Evolutionary conservation across 208 protist genomes (phyloP), one percentile per base, ranked within the genome.

Genomic region (Trichomonas vaginalis): DNA sequence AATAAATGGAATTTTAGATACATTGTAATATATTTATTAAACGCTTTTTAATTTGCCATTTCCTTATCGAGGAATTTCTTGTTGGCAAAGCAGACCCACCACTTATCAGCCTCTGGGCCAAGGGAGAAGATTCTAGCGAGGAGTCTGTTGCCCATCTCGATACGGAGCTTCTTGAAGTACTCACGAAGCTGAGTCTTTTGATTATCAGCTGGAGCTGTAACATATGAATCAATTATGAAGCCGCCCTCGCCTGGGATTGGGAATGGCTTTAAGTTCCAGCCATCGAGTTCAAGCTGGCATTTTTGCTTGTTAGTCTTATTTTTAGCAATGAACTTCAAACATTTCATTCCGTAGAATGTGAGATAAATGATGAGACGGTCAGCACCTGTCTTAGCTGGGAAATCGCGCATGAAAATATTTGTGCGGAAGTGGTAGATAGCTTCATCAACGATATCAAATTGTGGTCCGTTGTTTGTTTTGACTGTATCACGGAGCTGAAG

Each of bases 331-430:
- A 90, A 90, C 23, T 90, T 90, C 0, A 90, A 17, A 40, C 82
- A 90, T 48, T 90, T 90, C 82, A 90, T 90, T 23, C n/a, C 82
- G 42, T 48, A 90, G 42, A 90, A 90, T 10, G 82, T 90, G 6
- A 90, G 17, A 17, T 90, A 90, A 9, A 90, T 90, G n/a, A 90
- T 8, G 42, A 90, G 82, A 48, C 82, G 82, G 23, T 90, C 82
- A 35, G 82, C 37, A 48, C 42, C 82, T 48, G 37, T 39, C 82
- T 90, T 90, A 37, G 42, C 42, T 40, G 35, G 35, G 82, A 90
- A 90, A n/a, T 90, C 82, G 27, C 82, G 37, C 82, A 90, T 90
- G 82, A 90, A 90, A 48, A 90, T 90, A 40, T 90, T 90, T 48
- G 82, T 90, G 42, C 82, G 82, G 82, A 90, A 90, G 42, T 90